Base-by-base conservation (phyloP, 2,329 filamentous ascomycete species). In the Ophiosphaerella narmari region DNA sequence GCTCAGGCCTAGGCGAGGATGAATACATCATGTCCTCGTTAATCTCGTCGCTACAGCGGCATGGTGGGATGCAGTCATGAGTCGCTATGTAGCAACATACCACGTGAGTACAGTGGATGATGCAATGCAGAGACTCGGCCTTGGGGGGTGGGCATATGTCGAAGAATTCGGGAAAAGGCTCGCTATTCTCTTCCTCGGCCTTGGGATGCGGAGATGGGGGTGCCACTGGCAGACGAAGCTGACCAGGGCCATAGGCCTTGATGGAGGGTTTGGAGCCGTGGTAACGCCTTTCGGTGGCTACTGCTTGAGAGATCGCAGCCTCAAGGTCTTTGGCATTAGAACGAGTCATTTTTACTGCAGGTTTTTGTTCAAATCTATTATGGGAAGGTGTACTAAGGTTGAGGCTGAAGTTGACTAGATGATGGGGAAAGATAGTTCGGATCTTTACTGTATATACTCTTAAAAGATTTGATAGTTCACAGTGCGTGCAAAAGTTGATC, bases 191-290 rank as follows among this genome's bases (percentile, higher is more conserved):
- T 13, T 40, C 34, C 5, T 12, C 16, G 13, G 33, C 34, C 18
- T 11, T 26, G 8, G 46, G 49, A 6, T 37, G n/a, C 2, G 54
- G 54, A 8, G 51, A 57, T n/a, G 43, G 45, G 2, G 43, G 39
- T 3, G 45, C 36, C 3, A 46, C 8, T 5, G 48, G 36, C 2
- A 47, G 26, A 4, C 12, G 2, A 2, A 39, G 42, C 3, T 23
- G 8, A 14, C 26, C 39, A 32, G 39, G n/a, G 11, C 21, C 14
- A 13, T 11, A 11, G 13, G 32, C 26, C 9, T 8, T 41, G n/a
- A 41, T 14, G 8, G 14, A 5, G 5, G 7, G 12, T 21, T 26
- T 26, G 12, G 9, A 16, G n/a, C 7, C 14, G n/a, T 26, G 39
- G 9, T 29, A 24, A 12, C 12, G 24, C 29, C 34, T 26, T 7